A percentile compares a stretch with the other conserved stretches of the same genome.
phyloP scores from a whole-genome alignment of 116 monocot genomes.

The Iris pallida region DNA sequence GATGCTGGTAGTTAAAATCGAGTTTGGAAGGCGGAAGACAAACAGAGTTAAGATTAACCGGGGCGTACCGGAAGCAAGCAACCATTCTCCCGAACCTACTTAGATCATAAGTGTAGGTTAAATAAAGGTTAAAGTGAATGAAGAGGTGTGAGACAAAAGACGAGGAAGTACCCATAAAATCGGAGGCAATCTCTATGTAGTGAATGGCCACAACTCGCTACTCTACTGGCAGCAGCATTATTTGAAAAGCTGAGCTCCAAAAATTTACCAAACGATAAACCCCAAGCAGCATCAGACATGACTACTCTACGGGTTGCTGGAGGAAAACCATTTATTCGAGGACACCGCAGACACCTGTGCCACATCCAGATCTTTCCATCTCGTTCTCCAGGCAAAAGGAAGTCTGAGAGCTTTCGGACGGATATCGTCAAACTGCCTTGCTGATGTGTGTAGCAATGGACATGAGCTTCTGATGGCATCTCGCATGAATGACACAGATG shows the following conservation, averaged over 20 bases:
- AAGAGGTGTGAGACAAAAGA: neutral
- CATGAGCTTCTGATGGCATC: conserved; percentile 51
- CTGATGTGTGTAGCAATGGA: conserved; percentile 70
- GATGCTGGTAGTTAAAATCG: conserved; percentile 66
- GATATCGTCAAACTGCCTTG: conserved; percentile 93
- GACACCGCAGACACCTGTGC: conserved; percentile 80
- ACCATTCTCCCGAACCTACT: conserved; percentile 86
- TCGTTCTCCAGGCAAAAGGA: conserved; percentile 55
- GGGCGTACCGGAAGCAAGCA: conserved; percentile 96
- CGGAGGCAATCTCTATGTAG: conserved; percentile 96
- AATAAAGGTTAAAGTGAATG: too few species aligned
- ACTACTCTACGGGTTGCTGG: conserved; percentile 77
- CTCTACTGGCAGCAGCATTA: conserved; percentile 92
- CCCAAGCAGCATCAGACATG: conserved; percentile 99
- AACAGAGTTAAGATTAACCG: conserved; percentile 73
- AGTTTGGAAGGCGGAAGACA: conserved; percentile 77
- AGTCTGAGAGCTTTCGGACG: conserved; percentile 56
- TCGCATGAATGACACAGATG: conserved; percentile 44
- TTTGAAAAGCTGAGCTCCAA: conserved; percentile 98
- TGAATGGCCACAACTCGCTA: conserved; percentile 93
- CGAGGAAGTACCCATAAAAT: conserved; percentile 77
- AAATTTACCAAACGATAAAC: conserved; percentile 97
- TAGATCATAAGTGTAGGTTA: neutral
- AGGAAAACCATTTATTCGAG: conserved; percentile 56
- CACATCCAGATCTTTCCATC: conserved; percentile 99